These are phyloP conservation scores for Venturia oleaginea DNA, from an alignment of 2,329 filamentous ascomycete genomes.

Conservation along the genomic window DNA sequence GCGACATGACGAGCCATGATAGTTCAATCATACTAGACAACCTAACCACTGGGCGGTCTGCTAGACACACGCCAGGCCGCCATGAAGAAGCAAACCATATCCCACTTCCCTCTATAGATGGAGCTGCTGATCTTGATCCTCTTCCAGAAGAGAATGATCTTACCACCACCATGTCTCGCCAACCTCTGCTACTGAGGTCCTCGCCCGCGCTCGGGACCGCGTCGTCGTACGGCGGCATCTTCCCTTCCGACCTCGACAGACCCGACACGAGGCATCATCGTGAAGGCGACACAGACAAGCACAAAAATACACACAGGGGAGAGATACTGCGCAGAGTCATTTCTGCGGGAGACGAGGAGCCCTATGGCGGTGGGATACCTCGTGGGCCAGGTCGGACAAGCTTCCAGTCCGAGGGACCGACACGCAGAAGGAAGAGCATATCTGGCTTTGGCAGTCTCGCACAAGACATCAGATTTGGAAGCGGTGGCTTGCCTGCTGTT, in stretches of 20 bases:
- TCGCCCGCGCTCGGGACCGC: conserved; percentile 52
- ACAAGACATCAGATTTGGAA: conserved; percentile 15
- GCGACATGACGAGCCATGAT: not conserved
- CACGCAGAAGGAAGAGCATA: conserved; percentile 17
- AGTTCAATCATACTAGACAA: not conserved
- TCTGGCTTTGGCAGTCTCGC: not conserved
- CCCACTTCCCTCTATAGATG: not conserved
- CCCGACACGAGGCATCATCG: not conserved
- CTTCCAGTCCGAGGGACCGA: conserved; percentile 8
- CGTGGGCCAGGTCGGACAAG: not conserved
- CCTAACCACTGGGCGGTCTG: not conserved
- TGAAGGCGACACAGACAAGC: not conserved
- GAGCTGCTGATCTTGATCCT: not conserved
- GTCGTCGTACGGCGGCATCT: conserved; percentile 32
- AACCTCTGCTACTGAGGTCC: conserved; percentile 50
- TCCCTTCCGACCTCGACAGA: not conserved
- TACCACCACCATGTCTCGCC: conserved; percentile 34
- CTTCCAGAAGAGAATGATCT: not conserved
- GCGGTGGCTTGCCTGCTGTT: conserved; percentile 17
- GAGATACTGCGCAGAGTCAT: conserved; percentile 1
- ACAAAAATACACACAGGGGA: not conserved
- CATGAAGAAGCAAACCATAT: not conserved
- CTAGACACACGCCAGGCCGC: not conserved
- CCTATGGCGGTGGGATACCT: not conserved
- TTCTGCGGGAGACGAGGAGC: conserved; percentile 12